These are phyloP conservation scores for Chromosphaera perkinsii DNA, from an alignment of 208 protist genomes.

Conservation along the genomic window DNA sequence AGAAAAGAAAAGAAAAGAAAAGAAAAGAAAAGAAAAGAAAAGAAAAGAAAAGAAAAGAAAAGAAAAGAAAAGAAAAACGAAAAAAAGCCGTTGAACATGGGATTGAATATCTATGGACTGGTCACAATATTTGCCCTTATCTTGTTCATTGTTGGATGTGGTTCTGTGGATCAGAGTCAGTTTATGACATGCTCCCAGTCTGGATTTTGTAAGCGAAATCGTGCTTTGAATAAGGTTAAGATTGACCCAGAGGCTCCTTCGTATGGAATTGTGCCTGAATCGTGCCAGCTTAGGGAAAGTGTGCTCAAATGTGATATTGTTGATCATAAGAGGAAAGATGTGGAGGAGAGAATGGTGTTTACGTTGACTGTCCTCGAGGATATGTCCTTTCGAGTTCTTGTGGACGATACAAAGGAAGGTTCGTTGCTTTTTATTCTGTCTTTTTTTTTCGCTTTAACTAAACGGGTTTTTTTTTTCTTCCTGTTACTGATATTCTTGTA, in stretches of 20 bases:
- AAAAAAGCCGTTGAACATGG: neutral
- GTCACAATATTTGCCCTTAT: neutral
- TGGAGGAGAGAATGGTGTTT: neutral
- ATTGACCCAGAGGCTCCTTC: neutral
- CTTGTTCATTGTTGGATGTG: neutral
- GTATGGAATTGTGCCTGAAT: neutral
- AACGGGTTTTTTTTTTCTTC: neutral
- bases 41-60: too few relatives aligned
- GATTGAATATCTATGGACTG: neutral
- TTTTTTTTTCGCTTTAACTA: neutral
- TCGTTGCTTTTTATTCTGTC: neutral
- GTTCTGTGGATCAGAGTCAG: conserved; percentile 57
- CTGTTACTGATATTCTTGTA: neutral
- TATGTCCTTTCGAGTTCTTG: neutral
- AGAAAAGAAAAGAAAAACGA: too few relatives aligned
- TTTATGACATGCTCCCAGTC: conserved; percentile 60
- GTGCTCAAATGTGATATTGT: neutral
- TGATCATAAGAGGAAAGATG: neutral
- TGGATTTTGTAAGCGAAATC: conserved; percentile 50
- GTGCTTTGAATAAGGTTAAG: neutral
- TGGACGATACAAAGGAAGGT: too few relatives aligned
- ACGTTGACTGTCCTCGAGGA: neutral
- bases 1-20: too few relatives aligned
- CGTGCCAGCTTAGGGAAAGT: neutral
- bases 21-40: too few relatives aligned